A percentile compares a stretch with the other conserved stretches of the same genome.
Evolutionary conservation across 148 eudicot species (phyloP).

Genomic region (Fagopyrum homotropicum): DNA sequence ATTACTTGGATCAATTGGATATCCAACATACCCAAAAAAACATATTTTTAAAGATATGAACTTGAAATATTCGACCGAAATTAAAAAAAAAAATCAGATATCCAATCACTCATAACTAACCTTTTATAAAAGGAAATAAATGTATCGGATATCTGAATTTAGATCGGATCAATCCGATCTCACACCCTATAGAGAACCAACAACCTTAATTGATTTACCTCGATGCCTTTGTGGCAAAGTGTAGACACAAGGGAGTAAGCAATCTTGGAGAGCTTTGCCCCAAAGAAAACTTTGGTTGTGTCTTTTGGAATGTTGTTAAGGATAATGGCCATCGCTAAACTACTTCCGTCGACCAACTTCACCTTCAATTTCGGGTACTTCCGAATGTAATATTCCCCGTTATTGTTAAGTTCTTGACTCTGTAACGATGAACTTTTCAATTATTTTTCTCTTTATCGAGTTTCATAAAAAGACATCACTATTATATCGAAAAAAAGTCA

Average conservation of each 20-base stretch:
- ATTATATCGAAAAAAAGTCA: too few relatives aligned
- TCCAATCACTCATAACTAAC: too few relatives aligned
- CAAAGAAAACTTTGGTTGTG: constrained; percentile 31
- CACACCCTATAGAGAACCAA: neutral
- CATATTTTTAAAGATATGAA: too few relatives aligned
- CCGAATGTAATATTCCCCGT: constrained; percentile 23
- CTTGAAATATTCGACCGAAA: too few relatives aligned
- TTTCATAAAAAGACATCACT: neutral
- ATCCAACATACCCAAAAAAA: too few relatives aligned
- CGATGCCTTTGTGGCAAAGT: constrained; percentile 38
- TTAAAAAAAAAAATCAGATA: too few relatives aligned
- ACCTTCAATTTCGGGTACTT: constrained; percentile 40
- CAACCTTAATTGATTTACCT: constrained; percentile 14
- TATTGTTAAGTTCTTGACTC: constrained; percentile 28
- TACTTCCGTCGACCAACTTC: constrained; percentile 53
- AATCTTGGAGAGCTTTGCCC: constrained; percentile 31
- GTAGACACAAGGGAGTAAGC: constrained; percentile 25
- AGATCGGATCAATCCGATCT: too few relatives aligned
- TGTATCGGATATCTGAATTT: too few relatives aligned
- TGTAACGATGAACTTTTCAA: neutral
- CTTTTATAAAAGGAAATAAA: too few relatives aligned
- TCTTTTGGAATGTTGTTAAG: constrained; percentile 36
- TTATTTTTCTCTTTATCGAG: neutral
- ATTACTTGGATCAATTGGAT: too few relatives aligned
- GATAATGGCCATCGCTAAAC: constrained; percentile 34